These are phyloP conservation scores for Canariomyces notabilis DNA, from an alignment of 2,329 filamentous ascomycete genomes.

Conservation along the genomic window DNA sequence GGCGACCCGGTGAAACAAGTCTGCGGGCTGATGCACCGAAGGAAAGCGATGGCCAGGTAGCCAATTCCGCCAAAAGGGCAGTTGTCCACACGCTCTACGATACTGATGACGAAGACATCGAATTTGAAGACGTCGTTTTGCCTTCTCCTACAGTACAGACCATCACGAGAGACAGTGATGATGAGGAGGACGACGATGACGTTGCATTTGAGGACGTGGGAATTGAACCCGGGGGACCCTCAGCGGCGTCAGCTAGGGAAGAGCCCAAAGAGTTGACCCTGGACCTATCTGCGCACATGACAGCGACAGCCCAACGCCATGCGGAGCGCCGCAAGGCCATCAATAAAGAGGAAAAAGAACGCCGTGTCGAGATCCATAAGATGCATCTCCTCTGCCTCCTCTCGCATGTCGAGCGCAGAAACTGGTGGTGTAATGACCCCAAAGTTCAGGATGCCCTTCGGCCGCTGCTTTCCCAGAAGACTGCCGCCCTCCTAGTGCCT, in stretches of 20 bases:
- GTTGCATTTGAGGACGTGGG: conserved; percentile 47
- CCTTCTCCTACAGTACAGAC: conserved; percentile 48
- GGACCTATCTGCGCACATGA: conserved; percentile 46
- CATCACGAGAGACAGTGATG: conserved; percentile 44
- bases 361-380: conserved; percentile 75
- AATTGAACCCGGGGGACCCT: conserved; percentile 29
- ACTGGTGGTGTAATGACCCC: conserved; percentile 81
- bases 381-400: conserved; percentile 79
- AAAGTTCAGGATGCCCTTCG: conserved; percentile 62
- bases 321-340: conserved; percentile 48
- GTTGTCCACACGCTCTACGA: conserved; percentile 1
- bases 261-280: conserved; percentile 42
- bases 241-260: conserved; percentile 22
- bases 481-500: conserved; percentile 63
- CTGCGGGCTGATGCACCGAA: not conserved
- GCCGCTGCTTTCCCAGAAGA: conserved; percentile 60
- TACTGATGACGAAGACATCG: conserved; percentile 38
- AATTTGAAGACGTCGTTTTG: conserved; percentile 48
- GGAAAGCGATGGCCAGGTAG: not conserved
- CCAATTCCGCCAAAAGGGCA: not conserved
- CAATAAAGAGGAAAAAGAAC: conserved; percentile 48
- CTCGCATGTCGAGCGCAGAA: conserved; percentile 70
- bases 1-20: conserved; percentile 31
- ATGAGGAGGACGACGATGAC: conserved; percentile 36
- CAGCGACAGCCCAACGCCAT: conserved; percentile 29